These are phyloP conservation scores for Rosellinia necatrix DNA, from an alignment of 2,329 filamentous ascomycete genomes.

Conservation along the genomic window DNA sequence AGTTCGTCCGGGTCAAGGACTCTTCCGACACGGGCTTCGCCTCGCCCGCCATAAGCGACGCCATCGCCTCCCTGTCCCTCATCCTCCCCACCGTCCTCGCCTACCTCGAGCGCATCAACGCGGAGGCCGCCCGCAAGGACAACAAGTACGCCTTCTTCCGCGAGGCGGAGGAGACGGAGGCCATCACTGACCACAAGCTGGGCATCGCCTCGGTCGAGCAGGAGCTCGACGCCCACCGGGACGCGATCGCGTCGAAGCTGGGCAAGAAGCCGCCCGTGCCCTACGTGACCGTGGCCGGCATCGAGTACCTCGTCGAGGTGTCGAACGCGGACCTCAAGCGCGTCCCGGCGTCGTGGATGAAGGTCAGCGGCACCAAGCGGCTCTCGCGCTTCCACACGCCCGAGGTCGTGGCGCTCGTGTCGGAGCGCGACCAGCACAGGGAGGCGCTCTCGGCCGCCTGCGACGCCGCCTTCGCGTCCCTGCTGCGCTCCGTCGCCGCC, in stretches of 20 bases:
- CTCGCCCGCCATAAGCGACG: constrained; percentile 70
- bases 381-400: constrained; percentile 93
- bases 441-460: constrained; percentile 92
- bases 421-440: constrained; percentile 91
- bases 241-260: constrained; percentile 72
- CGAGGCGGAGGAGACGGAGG: constrained; percentile 84
- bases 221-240: constrained; percentile 78
- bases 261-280: constrained; percentile 70
- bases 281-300: constrained; percentile 84
- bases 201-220: constrained; percentile 92
- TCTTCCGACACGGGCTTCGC: constrained; percentile 72
- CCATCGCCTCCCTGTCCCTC: constrained; percentile 74
- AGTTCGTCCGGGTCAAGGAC: constrained; percentile 71
- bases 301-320: constrained; percentile 94
- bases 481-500: constrained; percentile 75
- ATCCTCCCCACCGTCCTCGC: constrained; percentile 74
- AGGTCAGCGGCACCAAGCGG: constrained; percentile 93
- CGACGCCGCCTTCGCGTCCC: constrained; percentile 75
- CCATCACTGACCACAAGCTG: constrained; percentile 85
- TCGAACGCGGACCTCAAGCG: constrained; percentile 80
- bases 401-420: constrained; percentile 79
- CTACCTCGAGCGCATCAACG: constrained; percentile 84
- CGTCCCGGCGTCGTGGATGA: constrained; percentile 92
- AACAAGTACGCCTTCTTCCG: constrained; percentile 96
- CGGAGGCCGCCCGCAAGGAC: constrained; percentile 78